Evolutionary conservation across 768 basidiomycete genomes (phyloP).

Genomic region (Lactarius hengduanensis): DNA sequence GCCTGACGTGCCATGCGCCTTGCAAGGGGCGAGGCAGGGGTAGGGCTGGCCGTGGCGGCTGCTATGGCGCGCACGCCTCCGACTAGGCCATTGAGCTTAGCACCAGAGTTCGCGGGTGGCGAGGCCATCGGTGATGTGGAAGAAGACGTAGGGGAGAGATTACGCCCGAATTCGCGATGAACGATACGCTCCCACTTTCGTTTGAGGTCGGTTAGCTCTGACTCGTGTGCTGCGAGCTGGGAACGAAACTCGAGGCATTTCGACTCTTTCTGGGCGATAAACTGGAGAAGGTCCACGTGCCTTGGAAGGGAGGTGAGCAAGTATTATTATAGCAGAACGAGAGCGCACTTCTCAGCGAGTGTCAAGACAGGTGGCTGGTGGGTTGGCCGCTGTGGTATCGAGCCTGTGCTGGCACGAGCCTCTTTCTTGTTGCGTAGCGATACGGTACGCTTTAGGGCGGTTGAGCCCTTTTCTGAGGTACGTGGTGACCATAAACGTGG

Average conservation of each 20-base stretch:
- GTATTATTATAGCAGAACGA: background rate
- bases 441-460: constrained; percentile 3
- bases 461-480: background rate
- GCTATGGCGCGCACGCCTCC: constrained; percentile 66
- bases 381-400: constrained; percentile 18
- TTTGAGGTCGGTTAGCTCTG: constrained; percentile 71
- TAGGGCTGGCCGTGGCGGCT: constrained; percentile 42
- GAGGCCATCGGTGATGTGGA: constrained; percentile 21
- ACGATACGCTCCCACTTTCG: constrained; percentile 83
- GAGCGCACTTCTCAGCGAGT: constrained; percentile 66
- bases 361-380: constrained; percentile 52
- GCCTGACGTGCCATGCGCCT: constrained; percentile 23
- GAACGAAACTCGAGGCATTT: constrained; percentile 79
- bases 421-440: constrained; percentile 7
- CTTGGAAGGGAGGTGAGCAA: constrained; percentile 38
- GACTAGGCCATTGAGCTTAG: constrained; percentile 58
- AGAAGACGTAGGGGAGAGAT: constrained; percentile 30
- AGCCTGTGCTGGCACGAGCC: constrained; percentile 32
- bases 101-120: constrained; percentile 26
- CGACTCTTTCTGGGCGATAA: constrained; percentile 85
- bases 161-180: constrained; percentile 51
- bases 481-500: constrained; percentile 28
- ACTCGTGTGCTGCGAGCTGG: constrained; percentile 69
- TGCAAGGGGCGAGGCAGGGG: constrained; percentile 28
- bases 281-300: constrained; percentile 76